A percentile compares a stretch with the other conserved stretches of the same genome.
These are phyloP conservation scores for Cryptococcus amylolentus DNA, from an alignment of 1,284 basidiomycete species.

Conservation along the genomic window DNA sequence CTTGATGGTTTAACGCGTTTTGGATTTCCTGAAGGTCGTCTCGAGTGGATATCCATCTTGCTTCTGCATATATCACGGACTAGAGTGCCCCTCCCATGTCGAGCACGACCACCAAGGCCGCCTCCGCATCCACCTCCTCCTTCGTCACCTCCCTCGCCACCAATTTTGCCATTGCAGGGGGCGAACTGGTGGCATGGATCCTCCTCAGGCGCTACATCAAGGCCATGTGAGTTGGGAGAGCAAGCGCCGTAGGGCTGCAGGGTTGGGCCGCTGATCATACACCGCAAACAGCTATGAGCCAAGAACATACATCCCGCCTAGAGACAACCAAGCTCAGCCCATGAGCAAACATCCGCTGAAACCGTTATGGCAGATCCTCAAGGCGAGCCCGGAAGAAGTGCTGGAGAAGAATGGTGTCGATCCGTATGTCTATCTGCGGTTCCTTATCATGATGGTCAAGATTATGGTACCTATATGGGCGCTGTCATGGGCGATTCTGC, in stretches of 20 bases:
- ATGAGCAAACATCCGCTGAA: conserved; percentile 29
- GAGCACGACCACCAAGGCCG: conserved; percentile 18
- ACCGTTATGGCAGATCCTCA: conserved; percentile 40
- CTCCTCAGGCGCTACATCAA: conserved; percentile 50
- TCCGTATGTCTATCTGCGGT: conserved; percentile 69
- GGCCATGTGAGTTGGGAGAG: conserved; percentile 37
- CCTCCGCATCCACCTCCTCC: conserved; percentile 51
- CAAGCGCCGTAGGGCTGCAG: too few relatives aligned
- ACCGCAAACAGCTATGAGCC: conserved; percentile 62
- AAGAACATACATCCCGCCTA: conserved; percentile 58
- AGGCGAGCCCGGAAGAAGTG: conserved; percentile 53
- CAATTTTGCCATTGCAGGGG: conserved; percentile 55
- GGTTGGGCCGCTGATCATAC: too few relatives aligned
- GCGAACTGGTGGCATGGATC: conserved; percentile 66
- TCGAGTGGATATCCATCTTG: too few relatives aligned
- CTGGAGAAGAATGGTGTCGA: conserved; percentile 54
- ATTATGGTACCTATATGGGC: conserved; percentile 65
- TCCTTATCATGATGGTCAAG: conserved; percentile 62
- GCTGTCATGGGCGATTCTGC: conserved; percentile 58
- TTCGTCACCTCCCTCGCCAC: conserved; percentile 68
- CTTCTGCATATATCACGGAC: too few relatives aligned
- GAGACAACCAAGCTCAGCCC: conserved; percentile 33
- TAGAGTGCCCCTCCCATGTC: neutral
- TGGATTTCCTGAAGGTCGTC: too few relatives aligned
- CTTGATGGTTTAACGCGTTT: neutral